A percentile compares a stretch with the other conserved stretches of the same genome.
Conservation (phyloP, 495 filamentous ascomycete genomes). For the Tuber aestivum region DNA sequence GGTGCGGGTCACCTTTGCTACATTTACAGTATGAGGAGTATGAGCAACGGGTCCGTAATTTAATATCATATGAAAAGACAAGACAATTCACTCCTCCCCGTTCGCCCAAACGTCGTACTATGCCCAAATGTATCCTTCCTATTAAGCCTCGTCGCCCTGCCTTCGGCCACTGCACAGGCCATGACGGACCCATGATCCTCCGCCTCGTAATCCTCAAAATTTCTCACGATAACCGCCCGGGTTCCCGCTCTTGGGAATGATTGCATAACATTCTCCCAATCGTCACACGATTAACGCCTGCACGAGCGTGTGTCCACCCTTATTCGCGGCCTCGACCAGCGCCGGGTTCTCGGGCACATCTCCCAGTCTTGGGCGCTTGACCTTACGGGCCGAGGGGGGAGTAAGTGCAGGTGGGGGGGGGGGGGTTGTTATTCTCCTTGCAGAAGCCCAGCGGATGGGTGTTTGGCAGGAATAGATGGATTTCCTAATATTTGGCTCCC, state of each 20-base stretch:
- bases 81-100: constrained; percentile 9
- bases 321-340: constrained; percentile 45
- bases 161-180: constrained; percentile 56
- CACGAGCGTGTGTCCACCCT: constrained; percentile 43
- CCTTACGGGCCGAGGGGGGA: constrained; percentile 56
- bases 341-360: constrained; percentile 56
- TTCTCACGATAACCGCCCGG: constrained; percentile 44
- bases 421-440: constrained; percentile 46
- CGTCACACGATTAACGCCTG: constrained; percentile 46
- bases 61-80: background rate
- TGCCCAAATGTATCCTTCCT: constrained; percentile 72
- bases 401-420: constrained; percentile 54
- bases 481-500: constrained; percentile 54
- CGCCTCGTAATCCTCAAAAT: constrained; percentile 45
- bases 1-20: background rate
- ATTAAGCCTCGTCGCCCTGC: constrained; percentile 64
- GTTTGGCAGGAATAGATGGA: constrained; percentile 59
- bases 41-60: background rate
- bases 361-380: constrained; percentile 62
- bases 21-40: background rate
- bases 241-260: constrained; percentile 47
- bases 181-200: constrained; percentile 53
- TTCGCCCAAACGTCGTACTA: constrained; percentile 43
- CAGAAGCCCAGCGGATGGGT: constrained; percentile 46
- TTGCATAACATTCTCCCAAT: constrained; percentile 45